Evolutionary conservation across 352 stramenopile species (phyloP).

Genomic region (Pythium dissimile): DNA sequence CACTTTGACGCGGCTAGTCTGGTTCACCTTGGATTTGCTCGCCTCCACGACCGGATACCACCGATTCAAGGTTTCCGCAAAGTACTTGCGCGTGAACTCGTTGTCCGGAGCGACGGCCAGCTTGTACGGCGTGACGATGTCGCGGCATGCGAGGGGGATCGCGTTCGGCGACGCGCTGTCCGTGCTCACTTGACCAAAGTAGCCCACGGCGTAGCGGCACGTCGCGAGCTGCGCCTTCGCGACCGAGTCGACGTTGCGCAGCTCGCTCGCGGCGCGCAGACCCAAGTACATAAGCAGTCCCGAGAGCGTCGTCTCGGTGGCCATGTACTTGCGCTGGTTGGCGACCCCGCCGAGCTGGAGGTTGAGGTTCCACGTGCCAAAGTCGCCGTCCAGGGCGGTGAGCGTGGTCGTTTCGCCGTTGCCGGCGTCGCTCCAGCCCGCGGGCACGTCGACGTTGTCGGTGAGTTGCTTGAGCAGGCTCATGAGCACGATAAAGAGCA

Average conservation of each 20-base stretch:
- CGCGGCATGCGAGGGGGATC: slow-evolving; percentile 40
- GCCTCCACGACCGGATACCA: no score
- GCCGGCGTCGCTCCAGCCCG: slow-evolving; percentile 51
- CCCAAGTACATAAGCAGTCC: slow-evolving; percentile 54
- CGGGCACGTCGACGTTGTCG: slow-evolving; percentile 38
- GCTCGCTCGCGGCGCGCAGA: slow-evolving; percentile 42
- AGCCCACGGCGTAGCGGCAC: slow-evolving; percentile 45
- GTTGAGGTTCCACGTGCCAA: slow-evolving; percentile 38
- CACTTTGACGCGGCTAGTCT: slow-evolving; percentile 41
- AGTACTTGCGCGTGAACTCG: slow-evolving; percentile 62
- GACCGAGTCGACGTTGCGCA: slow-evolving; percentile 42
- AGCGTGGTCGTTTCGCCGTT: slow-evolving; percentile 21
- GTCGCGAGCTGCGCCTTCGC: slow-evolving; percentile 30
- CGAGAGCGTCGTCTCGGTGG: slow-evolving; percentile 60
- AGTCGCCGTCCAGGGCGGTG: slow-evolving; percentile 29
- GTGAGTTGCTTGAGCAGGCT: slow-evolving; percentile 60
- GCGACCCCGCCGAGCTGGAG: background rate
- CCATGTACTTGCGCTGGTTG: slow-evolving; percentile 47
- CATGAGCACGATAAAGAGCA: slow-evolving; percentile 76
- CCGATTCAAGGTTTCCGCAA: slow-evolving; percentile 33
- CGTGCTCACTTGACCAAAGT: slow-evolving; percentile 48
- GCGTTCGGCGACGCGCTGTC: slow-evolving; percentile 34
- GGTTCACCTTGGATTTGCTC: no score
- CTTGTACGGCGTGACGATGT: slow-evolving; percentile 66
- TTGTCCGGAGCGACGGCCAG: slow-evolving; percentile 70